Evolutionary conservation across 331 rosid genomes (phyloP).

Genomic region (Pyracantha coccinea): DNA sequence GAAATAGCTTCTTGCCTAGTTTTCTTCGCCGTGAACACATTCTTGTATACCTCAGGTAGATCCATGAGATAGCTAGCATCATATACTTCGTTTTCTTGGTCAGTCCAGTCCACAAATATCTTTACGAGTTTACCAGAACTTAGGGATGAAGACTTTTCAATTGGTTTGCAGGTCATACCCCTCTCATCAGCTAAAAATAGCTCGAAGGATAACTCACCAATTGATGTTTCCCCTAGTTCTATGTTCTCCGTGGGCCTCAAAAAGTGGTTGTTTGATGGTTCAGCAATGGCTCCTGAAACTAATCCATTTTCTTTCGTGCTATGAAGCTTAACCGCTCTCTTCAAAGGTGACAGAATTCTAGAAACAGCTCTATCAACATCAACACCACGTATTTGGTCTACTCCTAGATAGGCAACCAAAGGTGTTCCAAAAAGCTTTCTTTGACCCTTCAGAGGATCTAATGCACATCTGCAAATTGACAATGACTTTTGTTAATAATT

Average conservation of each 20-base stretch:
- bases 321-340: slow-evolving; percentile 46
- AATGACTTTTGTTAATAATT: slow-evolving; percentile 1
- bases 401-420: slow-evolving; percentile 67
- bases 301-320: slow-evolving; percentile 66
- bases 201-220: slow-evolving; percentile 52
- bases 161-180: slow-evolving; percentile 46
- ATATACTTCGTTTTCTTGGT: slow-evolving; percentile 54
- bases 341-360: slow-evolving; percentile 63
- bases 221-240: slow-evolving; percentile 43
- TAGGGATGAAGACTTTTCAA: slow-evolving; percentile 46
- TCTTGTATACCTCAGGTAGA: slow-evolving; percentile 81
- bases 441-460: slow-evolving; percentile 54
- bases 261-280: slow-evolving; percentile 37
- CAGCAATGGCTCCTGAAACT: slow-evolving; percentile 38
- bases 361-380: slow-evolving; percentile 47
- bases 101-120: slow-evolving; percentile 81
- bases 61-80: slow-evolving; percentile 77
- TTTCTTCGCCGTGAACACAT: slow-evolving; percentile 73
- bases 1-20: slow-evolving; percentile 91
- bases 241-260: slow-evolving; percentile 22
- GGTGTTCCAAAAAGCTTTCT: slow-evolving; percentile 83
- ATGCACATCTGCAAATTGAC: slow-evolving; percentile 33
- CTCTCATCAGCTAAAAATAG: slow-evolving; percentile 47
- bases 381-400: slow-evolving; percentile 47
- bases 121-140: slow-evolving; percentile 39